These are phyloP conservation scores for Monosporascus sp. DNA, from an alignment of 2,329 filamentous ascomycete genomes.

Conservation along the genomic window DNA sequence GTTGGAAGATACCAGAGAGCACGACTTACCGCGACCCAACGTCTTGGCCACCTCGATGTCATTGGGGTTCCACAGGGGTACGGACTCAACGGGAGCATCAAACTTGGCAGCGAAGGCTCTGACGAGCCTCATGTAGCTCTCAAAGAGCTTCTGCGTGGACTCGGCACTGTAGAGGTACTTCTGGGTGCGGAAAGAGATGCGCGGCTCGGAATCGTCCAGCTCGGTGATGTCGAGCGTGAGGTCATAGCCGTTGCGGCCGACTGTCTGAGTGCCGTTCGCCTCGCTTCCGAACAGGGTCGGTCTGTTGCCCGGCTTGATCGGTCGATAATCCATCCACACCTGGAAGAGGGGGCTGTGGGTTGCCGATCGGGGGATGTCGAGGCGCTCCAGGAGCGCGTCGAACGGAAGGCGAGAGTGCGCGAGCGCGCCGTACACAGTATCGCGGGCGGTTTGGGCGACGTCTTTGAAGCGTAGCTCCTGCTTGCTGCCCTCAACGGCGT, in stretches of 20 bases:
- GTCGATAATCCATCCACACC: slow-evolving; percentile 29
- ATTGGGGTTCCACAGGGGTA: slow-evolving; percentile 1
- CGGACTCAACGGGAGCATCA: not conserved
- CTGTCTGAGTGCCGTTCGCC: slow-evolving; percentile 2
- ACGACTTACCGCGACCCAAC: slow-evolving; percentile 2
- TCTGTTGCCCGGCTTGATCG: slow-evolving; percentile 3
- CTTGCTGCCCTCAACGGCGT: slow-evolving; percentile 4
- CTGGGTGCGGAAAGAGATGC: slow-evolving; percentile 15
- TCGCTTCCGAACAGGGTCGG: slow-evolving; percentile 3
- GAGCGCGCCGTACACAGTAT: slow-evolving; percentile 31
- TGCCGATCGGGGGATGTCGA: slow-evolving; percentile 34
- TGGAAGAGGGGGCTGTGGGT: slow-evolving; percentile 45
- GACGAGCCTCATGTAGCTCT: slow-evolving; percentile 3
- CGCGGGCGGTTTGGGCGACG: slow-evolving; percentile 5
- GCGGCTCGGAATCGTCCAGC: slow-evolving; percentile 6
- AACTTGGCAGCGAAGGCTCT: slow-evolving; percentile 3
- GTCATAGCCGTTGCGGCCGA: slow-evolving; percentile 21
- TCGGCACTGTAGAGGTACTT: slow-evolving; percentile 3
- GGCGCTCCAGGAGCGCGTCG: slow-evolving; percentile 39
- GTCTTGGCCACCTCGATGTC: slow-evolving; percentile 2
- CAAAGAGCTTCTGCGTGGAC: slow-evolving; percentile 3
- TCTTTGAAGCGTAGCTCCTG: not conserved
- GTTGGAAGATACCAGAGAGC: not conserved
- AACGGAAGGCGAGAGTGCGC: slow-evolving; percentile 42
- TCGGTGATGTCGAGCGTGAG: slow-evolving; percentile 34